Percentiles rank a stretch among this genome's conserved stretches.
phyloP scores from a whole-genome alignment of 352 stramenopile genomes.

The Globisporangium parvum region DNA sequence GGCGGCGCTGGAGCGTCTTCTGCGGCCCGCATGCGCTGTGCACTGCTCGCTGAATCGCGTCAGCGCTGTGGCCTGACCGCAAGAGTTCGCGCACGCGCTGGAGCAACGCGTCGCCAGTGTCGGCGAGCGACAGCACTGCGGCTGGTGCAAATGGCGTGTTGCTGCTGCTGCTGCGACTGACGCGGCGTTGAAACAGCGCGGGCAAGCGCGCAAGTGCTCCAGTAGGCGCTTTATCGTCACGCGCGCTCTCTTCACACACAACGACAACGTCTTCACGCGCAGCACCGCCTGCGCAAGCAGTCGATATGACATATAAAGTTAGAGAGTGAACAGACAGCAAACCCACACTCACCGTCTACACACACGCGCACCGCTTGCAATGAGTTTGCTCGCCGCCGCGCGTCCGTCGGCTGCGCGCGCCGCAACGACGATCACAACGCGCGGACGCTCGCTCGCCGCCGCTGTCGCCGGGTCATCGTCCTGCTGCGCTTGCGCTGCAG shows the following conservation, averaged over 20 bases:
- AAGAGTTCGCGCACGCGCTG: conserved; percentile 45
- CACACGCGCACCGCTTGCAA: conserved; percentile 20
- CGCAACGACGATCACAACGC: conserved; percentile 24
- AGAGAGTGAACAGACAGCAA: background rate
- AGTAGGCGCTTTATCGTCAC: too few relatives aligned
- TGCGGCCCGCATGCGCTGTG: conserved; percentile 40
- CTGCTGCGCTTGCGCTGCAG: background rate
- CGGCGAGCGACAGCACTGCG: conserved; percentile 34
- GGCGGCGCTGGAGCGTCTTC: conserved; percentile 23
- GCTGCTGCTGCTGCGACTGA: background rate
- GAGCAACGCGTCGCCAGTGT: conserved; percentile 45
- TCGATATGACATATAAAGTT: background rate
- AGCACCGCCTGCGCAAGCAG: conserved; percentile 12
- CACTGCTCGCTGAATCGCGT: conserved; percentile 33
- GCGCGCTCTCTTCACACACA: conserved; percentile 35
- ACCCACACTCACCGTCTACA: background rate
- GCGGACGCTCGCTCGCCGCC: background rate
- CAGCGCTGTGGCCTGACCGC: conserved; percentile 18
- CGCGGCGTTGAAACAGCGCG: background rate
- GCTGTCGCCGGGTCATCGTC: background rate
- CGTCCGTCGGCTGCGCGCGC: conserved; percentile 11
- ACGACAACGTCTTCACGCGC: conserved; percentile 18
- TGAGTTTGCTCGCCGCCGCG: conserved; percentile 10
- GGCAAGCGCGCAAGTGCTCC: background rate
- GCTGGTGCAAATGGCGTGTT: background rate